A percentile compares a stretch with the other conserved stretches of the same genome.
These are phyloP conservation scores for Achaetomium macrosporum DNA, from an alignment of 2,329 filamentous ascomycete genomes.

Conservation along the genomic window DNA sequence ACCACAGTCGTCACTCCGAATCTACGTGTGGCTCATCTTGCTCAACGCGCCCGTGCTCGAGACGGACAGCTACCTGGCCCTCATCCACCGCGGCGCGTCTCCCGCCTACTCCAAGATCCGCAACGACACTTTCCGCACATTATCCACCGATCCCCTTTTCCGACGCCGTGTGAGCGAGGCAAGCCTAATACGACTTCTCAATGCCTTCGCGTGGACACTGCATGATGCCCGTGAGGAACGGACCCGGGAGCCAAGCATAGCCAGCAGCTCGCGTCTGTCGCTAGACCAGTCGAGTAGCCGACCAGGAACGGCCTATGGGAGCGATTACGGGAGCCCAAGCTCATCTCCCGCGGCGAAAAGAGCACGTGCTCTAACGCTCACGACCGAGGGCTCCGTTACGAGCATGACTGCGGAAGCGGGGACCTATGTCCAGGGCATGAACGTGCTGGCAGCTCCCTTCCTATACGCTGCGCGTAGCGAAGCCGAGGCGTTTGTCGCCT, in stretches of 20 bases:
- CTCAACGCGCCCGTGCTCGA: constrained; percentile 79
- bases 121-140: constrained; percentile 94
- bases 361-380: constrained; percentile 53
- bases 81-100: constrained; percentile 89
- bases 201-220: constrained; percentile 90
- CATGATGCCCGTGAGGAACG: constrained; percentile 66
- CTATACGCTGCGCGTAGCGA: constrained; percentile 92
- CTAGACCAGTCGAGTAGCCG: constrained; percentile 21
- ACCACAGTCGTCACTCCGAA: constrained; percentile 75
- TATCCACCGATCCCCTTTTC: constrained; percentile 96
- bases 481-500: constrained; percentile 87
- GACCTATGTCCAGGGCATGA: constrained; percentile 98
- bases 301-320: constrained; percentile 23
- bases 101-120: constrained; percentile 96
- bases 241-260: constrained; percentile 35
- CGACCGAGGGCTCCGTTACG: constrained; percentile 58
- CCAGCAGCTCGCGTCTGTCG: constrained; percentile 25
- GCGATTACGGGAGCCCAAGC: constrained; percentile 30
- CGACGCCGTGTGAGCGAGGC: constrained; percentile 92
- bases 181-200: constrained; percentile 86
- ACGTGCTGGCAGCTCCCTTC: constrained; percentile 92
- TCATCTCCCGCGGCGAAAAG: constrained; percentile 44
- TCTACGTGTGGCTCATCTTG: constrained; percentile 94
- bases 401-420: constrained; percentile 58
- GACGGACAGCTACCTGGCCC: constrained; percentile 81